Percentiles rank a stretch among this genome's conserved stretches.
phyloP scores from a whole-genome alignment of 768 basidiomycete genomes.

The Tylopilus felleus region DNA sequence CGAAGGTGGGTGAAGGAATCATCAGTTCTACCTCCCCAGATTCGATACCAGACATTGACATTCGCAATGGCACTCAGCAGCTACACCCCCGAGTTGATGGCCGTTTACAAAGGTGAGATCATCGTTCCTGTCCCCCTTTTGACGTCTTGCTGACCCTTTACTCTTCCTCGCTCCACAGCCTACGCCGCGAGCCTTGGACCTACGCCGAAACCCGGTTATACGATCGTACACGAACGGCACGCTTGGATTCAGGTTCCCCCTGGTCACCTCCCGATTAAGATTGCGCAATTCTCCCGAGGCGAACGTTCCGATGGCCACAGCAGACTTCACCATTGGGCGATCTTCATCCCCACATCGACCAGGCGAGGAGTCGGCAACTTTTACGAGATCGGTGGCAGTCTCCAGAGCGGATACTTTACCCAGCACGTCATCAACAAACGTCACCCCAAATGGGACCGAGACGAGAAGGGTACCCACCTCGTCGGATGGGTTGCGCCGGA shows the following conservation, averaged over 20 bases:
- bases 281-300: slow-evolving; percentile 16
- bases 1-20: slow-evolving; percentile 1
- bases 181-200: slow-evolving; percentile 6
- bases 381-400: slow-evolving; percentile 15
- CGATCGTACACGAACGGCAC: slow-evolving; percentile 1
- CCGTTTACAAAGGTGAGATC: slow-evolving; percentile 3
- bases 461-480: slow-evolving; percentile 13
- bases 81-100: slow-evolving; percentile 10
- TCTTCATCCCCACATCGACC: slow-evolving; percentile 21
- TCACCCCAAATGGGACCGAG: slow-evolving; percentile 10
- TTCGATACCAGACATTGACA: not conserved
- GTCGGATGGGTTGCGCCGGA: slow-evolving; percentile 10
- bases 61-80: slow-evolving; percentile 3
- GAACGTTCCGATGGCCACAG: not conserved
- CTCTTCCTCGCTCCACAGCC: not conserved
- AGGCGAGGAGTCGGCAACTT: slow-evolving; percentile 19
- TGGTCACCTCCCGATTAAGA: slow-evolving; percentile 13
- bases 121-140: too few relatives aligned
- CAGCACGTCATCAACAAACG: slow-evolving; percentile 17
- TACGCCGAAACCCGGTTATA: slow-evolving; percentile 1
- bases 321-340: slow-evolving; percentile 17
- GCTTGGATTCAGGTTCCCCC: slow-evolving; percentile 8
- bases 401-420: slow-evolving; percentile 8
- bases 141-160: not conserved
- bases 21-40: not conserved